Percentiles rank a stretch among this genome's conserved stretches.
These are phyloP conservation scores for Ustulina deusta DNA, from an alignment of 2,329 filamentous ascomycete genomes.

Conservation along the genomic window DNA sequence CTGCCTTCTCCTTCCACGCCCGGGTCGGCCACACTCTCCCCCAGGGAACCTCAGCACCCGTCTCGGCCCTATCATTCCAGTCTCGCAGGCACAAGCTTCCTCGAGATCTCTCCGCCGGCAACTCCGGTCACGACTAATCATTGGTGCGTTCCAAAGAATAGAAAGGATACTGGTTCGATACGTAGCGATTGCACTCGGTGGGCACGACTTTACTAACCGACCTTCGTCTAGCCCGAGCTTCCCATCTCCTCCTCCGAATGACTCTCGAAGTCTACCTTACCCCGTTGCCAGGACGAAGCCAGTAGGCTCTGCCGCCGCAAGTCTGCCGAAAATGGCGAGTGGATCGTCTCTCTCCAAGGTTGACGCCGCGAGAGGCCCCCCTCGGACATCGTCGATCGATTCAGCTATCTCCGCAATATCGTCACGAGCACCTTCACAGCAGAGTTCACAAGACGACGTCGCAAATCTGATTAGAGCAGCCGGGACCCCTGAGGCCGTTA, in stretches of 20 bases:
- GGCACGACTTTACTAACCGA: conserved; percentile 22
- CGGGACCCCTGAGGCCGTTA: conserved; percentile 88
- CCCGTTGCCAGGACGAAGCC: conserved; percentile 59
- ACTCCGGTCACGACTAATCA: conserved; percentile 29
- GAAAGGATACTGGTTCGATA: conserved; percentile 11
- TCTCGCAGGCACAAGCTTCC: conserved; percentile 34
- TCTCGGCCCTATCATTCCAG: conserved; percentile 20
- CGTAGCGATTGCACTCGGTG: not conserved
- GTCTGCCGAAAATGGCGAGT: conserved; percentile 62
- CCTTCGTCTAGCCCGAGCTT: conserved; percentile 46
- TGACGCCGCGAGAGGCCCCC: conserved; percentile 57
- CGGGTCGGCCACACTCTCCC: conserved; percentile 11
- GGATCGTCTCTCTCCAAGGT: conserved; percentile 57
- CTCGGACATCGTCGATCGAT: conserved; percentile 89
- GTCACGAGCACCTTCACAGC: conserved; percentile 67
- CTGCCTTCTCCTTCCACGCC: conserved; percentile 44
- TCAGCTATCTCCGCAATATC: conserved; percentile 88
- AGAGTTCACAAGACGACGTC: conserved; percentile 77
- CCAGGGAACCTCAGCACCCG: conserved; percentile 19
- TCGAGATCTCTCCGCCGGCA: conserved; percentile 38
- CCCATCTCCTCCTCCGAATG: conserved; percentile 60
- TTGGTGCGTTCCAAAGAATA: conserved; percentile 31
- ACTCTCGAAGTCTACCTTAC: conserved; percentile 60
- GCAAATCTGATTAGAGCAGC: conserved; percentile 82
- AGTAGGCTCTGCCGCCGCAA: conserved; percentile 55